These are phyloP conservation scores for Rehmannia glutinosa DNA, from an alignment of 257 asterid species.

Conservation along the genomic window DNA sequence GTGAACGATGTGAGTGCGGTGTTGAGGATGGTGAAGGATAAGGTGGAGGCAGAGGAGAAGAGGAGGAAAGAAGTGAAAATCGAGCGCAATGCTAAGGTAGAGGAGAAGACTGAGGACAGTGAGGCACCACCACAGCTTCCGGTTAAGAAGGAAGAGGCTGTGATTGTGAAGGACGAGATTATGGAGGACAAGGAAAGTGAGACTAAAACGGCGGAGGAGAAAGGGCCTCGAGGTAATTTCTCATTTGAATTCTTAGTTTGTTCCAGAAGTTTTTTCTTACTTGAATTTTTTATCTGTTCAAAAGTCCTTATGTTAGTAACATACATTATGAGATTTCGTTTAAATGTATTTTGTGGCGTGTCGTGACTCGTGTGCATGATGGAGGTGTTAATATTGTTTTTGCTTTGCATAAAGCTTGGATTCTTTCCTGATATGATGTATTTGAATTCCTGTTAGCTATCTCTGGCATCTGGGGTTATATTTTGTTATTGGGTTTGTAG, in stretches of 20 bases:
- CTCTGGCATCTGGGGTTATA: not conserved
- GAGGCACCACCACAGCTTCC: conserved; percentile 9
- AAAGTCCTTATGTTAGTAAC: too few relatives aligned
- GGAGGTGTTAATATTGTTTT: too few relatives aligned
- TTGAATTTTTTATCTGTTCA: not conserved
- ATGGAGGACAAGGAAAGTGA: conserved; percentile 9
- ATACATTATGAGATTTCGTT: not conserved
- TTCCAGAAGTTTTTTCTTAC: not conserved
- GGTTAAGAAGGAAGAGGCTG: not conserved
- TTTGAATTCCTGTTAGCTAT: not conserved
- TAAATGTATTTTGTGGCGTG: too few relatives aligned
- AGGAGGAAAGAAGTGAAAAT: conserved; percentile 28
- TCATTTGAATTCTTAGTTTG: too few relatives aligned
- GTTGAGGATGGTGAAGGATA: conserved; percentile 59
- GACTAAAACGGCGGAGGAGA: conserved; percentile 29
- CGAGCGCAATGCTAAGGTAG: conserved; percentile 1
- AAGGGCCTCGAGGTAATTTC: conserved; percentile 44
- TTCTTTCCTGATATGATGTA: not conserved
- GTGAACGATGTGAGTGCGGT: conserved; percentile 70
- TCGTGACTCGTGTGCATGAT: too few relatives aligned
- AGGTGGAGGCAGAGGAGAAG: conserved; percentile 39
- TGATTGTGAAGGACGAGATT: conserved; percentile 7
- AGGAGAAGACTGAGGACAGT: conserved; percentile 17
- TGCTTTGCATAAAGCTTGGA: not conserved
- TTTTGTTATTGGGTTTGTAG: too few relatives aligned